phyloP scores from a whole-genome alignment of 2,329 filamentous ascomycete genomes.

The Biscogniauxia sp. region DNA sequence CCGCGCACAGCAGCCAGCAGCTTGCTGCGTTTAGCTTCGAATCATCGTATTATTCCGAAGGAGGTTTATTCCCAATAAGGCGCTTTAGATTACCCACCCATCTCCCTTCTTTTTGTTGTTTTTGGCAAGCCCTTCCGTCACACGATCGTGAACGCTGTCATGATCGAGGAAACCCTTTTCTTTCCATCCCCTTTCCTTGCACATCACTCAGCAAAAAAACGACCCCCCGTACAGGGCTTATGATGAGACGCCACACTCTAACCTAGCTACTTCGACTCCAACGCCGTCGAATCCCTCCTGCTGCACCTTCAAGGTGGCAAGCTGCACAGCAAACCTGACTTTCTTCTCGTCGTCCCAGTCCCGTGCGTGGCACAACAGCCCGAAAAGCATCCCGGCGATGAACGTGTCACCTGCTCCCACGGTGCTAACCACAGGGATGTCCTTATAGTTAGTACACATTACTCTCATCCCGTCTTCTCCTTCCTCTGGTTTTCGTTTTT shows the following conservation, averaged over 20 bases:
- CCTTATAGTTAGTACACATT: slow-evolving; percentile 18
- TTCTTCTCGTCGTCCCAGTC: slow-evolving; percentile 49
- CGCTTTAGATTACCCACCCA: not conserved
- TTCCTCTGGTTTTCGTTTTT: not conserved
- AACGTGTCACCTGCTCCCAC: slow-evolving; percentile 77
- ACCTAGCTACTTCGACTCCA: slow-evolving; percentile 27
- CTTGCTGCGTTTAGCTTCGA: not conserved
- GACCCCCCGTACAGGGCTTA: no score
- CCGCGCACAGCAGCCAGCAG: no score
- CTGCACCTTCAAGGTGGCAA: slow-evolving; percentile 67
- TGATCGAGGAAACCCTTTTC: slow-evolving; percentile 3
- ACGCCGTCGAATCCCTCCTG: slow-evolving; percentile 63
- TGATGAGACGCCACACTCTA: slow-evolving; percentile 19
- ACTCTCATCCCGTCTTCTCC: slow-evolving; percentile 1
- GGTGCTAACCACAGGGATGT: slow-evolving; percentile 45
- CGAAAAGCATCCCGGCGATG: slow-evolving; percentile 68
- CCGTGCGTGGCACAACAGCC: slow-evolving; percentile 47
- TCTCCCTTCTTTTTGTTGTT: not conserved
- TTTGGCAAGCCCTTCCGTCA: not conserved
- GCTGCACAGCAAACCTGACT: slow-evolving; percentile 59
- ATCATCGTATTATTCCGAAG: not conserved
- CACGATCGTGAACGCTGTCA: not conserved
- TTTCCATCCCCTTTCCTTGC: not conserved
- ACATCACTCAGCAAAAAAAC: not conserved
- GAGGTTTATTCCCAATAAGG: not conserved